These are phyloP conservation scores for Anastatica hierochuntica DNA, from an alignment of 345 rosid species.

Conservation along the genomic window DNA sequence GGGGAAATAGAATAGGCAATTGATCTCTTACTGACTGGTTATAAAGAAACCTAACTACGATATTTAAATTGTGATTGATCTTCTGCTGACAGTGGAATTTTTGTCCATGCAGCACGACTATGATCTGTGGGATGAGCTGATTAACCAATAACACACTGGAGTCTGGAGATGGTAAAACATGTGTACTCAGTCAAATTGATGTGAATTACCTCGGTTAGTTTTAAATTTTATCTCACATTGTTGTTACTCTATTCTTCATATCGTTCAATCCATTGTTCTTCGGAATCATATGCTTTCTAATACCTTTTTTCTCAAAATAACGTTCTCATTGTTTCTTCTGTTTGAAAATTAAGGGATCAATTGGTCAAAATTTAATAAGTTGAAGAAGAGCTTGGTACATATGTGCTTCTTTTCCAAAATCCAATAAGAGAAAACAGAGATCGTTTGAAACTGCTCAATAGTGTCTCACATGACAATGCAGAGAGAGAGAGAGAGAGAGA, in stretches of 20 bases:
- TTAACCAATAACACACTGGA: too few species aligned
- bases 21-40: neutral
- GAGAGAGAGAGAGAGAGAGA: too few species aligned
- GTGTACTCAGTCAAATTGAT: slow-evolving; percentile 55
- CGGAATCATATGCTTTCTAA: neutral
- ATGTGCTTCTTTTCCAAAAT: too few species aligned
- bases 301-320: neutral
- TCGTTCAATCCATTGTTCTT: neutral
- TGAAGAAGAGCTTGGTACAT: too few species aligned
- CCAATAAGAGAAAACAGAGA: too few species aligned
- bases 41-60: neutral
- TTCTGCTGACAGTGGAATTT: slow-evolving; percentile 92
- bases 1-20: slow-evolving; percentile 96
- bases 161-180: slow-evolving; percentile 90
- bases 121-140: slow-evolving; percentile 98
- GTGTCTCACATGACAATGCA: too few species aligned
- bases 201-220: slow-evolving; percentile 96
- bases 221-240: neutral
- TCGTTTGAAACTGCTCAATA: too few species aligned
- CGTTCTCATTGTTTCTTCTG: slow-evolving; percentile 8
- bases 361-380: slow-evolving; percentile 90
- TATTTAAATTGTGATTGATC: slow-evolving; percentile 7
- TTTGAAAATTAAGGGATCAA: slow-evolving; percentile 80
- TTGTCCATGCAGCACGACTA: slow-evolving; percentile 94
- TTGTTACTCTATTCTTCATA: neutral